These are phyloP conservation scores for Claviceps spartinae DNA, from an alignment of 2,329 filamentous ascomycete species.

Conservation along the genomic window DNA sequence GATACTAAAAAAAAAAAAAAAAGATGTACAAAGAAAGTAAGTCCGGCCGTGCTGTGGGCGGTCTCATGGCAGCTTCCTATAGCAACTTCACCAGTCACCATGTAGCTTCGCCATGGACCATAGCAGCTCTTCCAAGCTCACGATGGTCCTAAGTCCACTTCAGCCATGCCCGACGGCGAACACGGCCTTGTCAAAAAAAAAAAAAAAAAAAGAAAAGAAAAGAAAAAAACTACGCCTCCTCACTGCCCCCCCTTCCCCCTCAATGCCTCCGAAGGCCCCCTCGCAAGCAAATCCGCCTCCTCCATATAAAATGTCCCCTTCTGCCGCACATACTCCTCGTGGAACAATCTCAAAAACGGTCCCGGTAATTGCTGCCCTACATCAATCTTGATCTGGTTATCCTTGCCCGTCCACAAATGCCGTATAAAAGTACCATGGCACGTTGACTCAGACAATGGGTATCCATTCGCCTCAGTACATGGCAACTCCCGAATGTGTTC, in stretches of 20 bases:
- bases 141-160: too few relatives aligned
- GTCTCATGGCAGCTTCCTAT: too few relatives aligned
- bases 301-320: conserved; percentile 22
- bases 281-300: conserved; percentile 21
- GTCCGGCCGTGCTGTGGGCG: too few relatives aligned
- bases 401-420: conserved; percentile 30
- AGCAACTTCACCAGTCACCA: too few relatives aligned
- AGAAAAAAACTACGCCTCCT: neutral
- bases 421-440: conserved; percentile 28
- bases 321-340: conserved; percentile 21
- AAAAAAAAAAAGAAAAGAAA: too few relatives aligned
- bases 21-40: too few relatives aligned
- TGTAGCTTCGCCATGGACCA: too few relatives aligned
- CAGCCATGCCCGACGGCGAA: too few relatives aligned
- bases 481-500: conserved; percentile 26
- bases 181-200: too few relatives aligned
- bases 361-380: conserved; percentile 25
- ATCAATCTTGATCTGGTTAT: conserved; percentile 24
- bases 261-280: conserved; percentile 6
- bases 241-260: neutral
- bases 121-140: too few relatives aligned
- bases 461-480: conserved; percentile 31
- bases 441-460: conserved; percentile 22
- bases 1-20: too few relatives aligned
- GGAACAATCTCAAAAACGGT: conserved; percentile 21